Evolutionary conservation across 2,329 filamentous ascomycete species (phyloP).

Genomic region (Byssothecium circinans): DNA sequence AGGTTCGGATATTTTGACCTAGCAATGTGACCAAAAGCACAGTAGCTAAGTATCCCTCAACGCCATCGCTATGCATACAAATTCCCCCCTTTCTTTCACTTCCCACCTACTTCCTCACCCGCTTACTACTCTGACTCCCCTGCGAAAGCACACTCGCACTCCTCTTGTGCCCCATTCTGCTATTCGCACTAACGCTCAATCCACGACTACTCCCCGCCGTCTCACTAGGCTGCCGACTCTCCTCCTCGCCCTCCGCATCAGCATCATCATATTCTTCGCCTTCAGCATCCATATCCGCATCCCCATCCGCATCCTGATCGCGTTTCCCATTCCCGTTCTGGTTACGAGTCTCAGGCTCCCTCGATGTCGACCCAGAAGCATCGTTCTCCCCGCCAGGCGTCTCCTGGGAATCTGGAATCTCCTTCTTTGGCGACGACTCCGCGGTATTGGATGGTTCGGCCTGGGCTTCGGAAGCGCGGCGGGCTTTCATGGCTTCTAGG

Average conservation of each 20-base stretch:
- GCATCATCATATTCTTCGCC: constrained; percentile 20
- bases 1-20: background rate
- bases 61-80: constrained; percentile 22
- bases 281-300: constrained; percentile 20
- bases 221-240: constrained; percentile 31
- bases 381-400: constrained; percentile 58
- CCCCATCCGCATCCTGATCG: constrained; percentile 43
- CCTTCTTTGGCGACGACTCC: constrained; percentile 16
- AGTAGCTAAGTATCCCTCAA: background rate
- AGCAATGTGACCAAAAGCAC: background rate
- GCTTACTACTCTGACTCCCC: constrained; percentile 37
- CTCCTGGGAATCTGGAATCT: constrained; percentile 22
- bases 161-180: constrained; percentile 62
- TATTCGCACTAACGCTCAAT: constrained; percentile 21
- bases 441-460: constrained; percentile 27
- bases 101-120: constrained; percentile 32
- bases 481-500: constrained; percentile 42
- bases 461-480: constrained; percentile 18
- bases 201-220: constrained; percentile 20
- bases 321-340: too few species aligned
- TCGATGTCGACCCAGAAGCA: constrained; percentile 42
- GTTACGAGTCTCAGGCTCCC: constrained; percentile 8
- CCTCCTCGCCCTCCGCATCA: constrained; percentile 40
- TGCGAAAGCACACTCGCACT: constrained; percentile 80
- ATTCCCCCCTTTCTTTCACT: background rate